Base-by-base conservation (phyloP, 495 filamentous ascomycete genomes). In the Geopyxis carbonaria region DNA sequence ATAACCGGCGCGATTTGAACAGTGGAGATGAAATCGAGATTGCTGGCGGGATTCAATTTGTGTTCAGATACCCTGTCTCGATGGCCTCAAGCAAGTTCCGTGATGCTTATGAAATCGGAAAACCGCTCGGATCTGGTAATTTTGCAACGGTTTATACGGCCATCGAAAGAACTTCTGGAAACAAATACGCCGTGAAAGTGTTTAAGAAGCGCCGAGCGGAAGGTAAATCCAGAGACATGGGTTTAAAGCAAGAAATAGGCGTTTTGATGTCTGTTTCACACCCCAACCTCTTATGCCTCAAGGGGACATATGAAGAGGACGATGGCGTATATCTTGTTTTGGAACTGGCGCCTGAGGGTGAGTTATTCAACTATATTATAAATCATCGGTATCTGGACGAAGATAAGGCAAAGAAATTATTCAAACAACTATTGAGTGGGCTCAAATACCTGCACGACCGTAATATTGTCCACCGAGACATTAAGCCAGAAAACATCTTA, bases 401-500 rank as follows among this genome's bases (percentile, higher is more conserved):
- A 57, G 61, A 62, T 4, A 81, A 99, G 50, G 67, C 80, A 10
- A 73, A 85, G 18, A 86, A 80, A 55, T 68, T 95, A 4, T 94
- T 99, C 50, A 63, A 73, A 8, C 91, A 99, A 57, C 61, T 99
- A 11, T 92, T 99, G 45, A 77, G 93, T 41, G 91, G 81, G 2
- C 65, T 95, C 39, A 93, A 92, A 51, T 94, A 95, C 59, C 49
- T 99, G 89, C 91, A 99, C 58, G 91, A 95, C 38, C 81, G 91
- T 46, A 86, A 84, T 48, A 93, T 95, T 51, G 87, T 94, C 5
- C 91, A 99, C 59, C 81, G 91, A 34, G 91, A 99, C 50, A 93
- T 99, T 55, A 99, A 99, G 58, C 91, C 91, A 1, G 91, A 99
- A 57, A 99, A 99, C 45, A 99, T 99, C 34, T 68, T 99, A 6